phyloP scores from a whole-genome alignment of 768 basidiomycete species.

The Lactarius pseudohatsudake region DNA sequence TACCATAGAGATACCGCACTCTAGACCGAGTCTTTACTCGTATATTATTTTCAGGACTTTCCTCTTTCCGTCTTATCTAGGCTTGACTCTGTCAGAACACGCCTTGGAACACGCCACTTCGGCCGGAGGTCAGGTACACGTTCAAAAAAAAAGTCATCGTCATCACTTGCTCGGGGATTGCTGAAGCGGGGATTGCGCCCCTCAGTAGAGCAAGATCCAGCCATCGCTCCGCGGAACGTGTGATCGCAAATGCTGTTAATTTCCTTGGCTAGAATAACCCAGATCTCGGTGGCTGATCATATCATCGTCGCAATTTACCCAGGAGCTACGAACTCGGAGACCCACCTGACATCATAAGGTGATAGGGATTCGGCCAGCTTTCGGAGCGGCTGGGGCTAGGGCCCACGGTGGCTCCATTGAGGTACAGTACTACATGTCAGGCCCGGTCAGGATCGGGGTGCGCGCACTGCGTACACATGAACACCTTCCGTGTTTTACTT shows the following conservation, averaged over 20 bases:
- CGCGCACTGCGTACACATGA: no score
- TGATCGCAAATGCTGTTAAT: conserved; percentile 5
- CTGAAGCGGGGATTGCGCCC: neutral
- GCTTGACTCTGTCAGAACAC: neutral
- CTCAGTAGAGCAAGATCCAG: conserved; percentile 6
- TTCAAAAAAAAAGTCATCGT: neutral
- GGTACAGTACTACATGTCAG: no score
- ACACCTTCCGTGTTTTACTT: neutral
- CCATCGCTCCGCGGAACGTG: conserved; percentile 23
- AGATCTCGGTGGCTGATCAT: neutral
- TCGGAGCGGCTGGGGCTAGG: neutral
- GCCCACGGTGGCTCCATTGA: neutral
- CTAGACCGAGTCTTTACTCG: neutral
- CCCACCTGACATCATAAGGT: neutral
- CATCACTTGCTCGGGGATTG: conserved; percentile 14
- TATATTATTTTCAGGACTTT: neutral
- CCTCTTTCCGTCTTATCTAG: conserved; percentile 3
- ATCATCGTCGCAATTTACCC: neutral
- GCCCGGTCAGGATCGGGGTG: no score
- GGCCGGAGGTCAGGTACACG: no score
- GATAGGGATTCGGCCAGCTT: neutral
- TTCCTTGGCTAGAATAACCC: neutral
- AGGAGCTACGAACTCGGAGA: neutral
- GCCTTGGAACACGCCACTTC: neutral
- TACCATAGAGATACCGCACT: conserved; percentile 7